Evolutionary conservation across 352 stramenopile species (phyloP).

Genomic region (Thraustochytrium striatum): DNA sequence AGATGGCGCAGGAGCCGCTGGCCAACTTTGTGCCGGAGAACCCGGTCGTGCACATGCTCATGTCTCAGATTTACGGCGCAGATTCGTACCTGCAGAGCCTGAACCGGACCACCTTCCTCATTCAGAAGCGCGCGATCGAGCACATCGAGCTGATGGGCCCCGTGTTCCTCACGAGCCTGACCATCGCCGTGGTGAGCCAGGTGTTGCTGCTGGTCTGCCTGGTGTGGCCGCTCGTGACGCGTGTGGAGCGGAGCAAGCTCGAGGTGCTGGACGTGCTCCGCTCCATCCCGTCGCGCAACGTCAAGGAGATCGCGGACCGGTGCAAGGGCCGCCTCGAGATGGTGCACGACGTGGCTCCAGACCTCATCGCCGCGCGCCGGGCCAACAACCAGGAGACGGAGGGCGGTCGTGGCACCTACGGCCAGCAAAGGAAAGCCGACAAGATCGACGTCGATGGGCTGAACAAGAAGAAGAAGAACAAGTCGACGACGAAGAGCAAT

Average conservation of each 20-base stretch:
- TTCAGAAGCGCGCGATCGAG: background rate
- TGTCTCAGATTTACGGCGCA: constrained; percentile 13
- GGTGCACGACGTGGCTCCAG: constrained; percentile 19
- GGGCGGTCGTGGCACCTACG: no score
- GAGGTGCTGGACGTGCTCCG: constrained; percentile 37
- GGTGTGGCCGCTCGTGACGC: constrained; percentile 9
- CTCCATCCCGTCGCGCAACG: background rate
- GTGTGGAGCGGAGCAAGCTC: constrained; percentile 32
- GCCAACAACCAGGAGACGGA: no score
- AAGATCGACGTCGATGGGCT: background rate
- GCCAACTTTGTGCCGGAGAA: background rate
- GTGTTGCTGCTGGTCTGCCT: background rate
- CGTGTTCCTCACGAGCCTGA: background rate
- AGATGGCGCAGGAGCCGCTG: background rate
- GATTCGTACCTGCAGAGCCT: constrained; percentile 31
- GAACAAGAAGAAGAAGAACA: background rate
- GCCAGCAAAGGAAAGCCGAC: background rate
- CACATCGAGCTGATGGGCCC: background rate
- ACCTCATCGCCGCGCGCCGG: no score
- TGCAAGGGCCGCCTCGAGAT: constrained; percentile 5
- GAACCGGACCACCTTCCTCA: constrained; percentile 20
- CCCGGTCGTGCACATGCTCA: constrained; percentile 25
- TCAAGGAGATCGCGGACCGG: constrained; percentile 5
- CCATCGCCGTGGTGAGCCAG: constrained; percentile 3
- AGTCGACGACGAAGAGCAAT: background rate